Base-by-base conservation (phyloP, 108 stramenopile species). In the Cylindrotheca closterium region DNA sequence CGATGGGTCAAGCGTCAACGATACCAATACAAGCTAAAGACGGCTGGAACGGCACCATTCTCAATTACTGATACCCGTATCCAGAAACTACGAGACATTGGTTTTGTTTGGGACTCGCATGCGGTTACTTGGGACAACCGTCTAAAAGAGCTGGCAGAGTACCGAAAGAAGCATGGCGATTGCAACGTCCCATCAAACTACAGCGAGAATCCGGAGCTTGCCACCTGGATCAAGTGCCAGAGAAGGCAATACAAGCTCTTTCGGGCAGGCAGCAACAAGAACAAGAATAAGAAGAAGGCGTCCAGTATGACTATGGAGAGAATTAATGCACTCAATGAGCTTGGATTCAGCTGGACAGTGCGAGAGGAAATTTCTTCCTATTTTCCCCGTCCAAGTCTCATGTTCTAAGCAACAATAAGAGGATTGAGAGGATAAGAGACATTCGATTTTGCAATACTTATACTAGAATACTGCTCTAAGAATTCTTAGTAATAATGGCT, bases 171-270 rank as follows among this genome's bases (percentile, higher is more conserved):
- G 26, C 59, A 69, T 52, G 68, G 60, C 21, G 63, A 83, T 58
- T 77, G 74, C 60, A 75, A 62, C 47, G 84, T 86, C 18, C 84
- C 84, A 2, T 67, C 71, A 3, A 63, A 82, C 23, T 86, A 68
- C 55, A 54, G 70, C 22, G 54, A 71, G n/a, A 80, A 86, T 55
- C 75, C 72, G 21, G 80, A 78, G 49, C 62, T 86, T 24, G 84
- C 3, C 78, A 75, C 59, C 82, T 79, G 31, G 57, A 56, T 8
- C 55, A 57, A 19, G 30, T 65, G 25, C 31, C 37, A 26, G 2
- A 15, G 22, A 65, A 81, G 65, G 84, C n/a, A n/a, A n/a, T n/a
- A n/a, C n/a, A n/a, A n/a, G n/a, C n/a, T n/a, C n/a, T n/a, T n/a
- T n/a, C n/a, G n/a, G n/a, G 84, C 8, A 82, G 78, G 60, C 76